Conservation (phyloP, 2,329 filamentous ascomycete genomes). For the Talaromyces rugulosus region DNA sequence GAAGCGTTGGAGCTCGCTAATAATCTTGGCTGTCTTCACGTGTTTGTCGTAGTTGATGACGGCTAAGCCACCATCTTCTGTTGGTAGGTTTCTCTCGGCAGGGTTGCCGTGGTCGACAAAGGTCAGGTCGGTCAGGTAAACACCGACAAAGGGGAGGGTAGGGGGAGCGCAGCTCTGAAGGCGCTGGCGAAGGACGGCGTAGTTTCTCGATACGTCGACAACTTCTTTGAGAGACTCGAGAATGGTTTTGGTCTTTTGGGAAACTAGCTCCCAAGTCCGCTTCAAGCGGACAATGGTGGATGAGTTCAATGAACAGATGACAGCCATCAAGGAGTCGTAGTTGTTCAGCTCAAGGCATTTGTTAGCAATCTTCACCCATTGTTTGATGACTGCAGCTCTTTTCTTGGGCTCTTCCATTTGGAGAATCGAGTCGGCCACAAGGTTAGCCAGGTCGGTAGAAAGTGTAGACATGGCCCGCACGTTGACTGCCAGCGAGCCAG, state of each 20-base stretch:
- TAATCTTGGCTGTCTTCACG: slow-evolving; percentile 88
- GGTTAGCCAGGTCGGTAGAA: slow-evolving; percentile 85
- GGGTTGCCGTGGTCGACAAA: slow-evolving; percentile 95
- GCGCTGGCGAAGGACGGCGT: slow-evolving; percentile 76
- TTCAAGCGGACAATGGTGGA: slow-evolving; percentile 85
- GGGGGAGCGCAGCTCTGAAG: slow-evolving; percentile 84
- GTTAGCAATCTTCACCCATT: slow-evolving; percentile 93
- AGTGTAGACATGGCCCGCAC: slow-evolving; percentile 91
- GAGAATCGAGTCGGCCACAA: slow-evolving; percentile 90
- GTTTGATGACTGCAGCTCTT: slow-evolving; percentile 84
- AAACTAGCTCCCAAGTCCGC: slow-evolving; percentile 88
- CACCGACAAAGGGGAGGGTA: slow-evolving; percentile 91
- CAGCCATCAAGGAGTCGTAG: slow-evolving; percentile 95
- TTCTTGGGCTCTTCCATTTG: slow-evolving; percentile 88
- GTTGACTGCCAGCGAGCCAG: slow-evolving; percentile 73
- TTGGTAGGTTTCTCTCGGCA: slow-evolving; percentile 70
- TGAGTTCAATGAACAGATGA: slow-evolving; percentile 88
- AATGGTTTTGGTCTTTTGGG: slow-evolving; percentile 73
- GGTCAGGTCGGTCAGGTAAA: slow-evolving; percentile 92
- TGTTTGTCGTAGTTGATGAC: slow-evolving; percentile 99
- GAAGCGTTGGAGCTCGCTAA: slow-evolving; percentile 91
- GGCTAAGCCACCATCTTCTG: slow-evolving; percentile 61
- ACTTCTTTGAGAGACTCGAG: slow-evolving; percentile 77
- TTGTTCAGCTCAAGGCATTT: slow-evolving; percentile 88
- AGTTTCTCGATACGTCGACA: slow-evolving; percentile 86